These are phyloP conservation scores for Carex pumila DNA, from an alignment of 176 grass and related monocot species.

Conservation along the genomic window DNA sequence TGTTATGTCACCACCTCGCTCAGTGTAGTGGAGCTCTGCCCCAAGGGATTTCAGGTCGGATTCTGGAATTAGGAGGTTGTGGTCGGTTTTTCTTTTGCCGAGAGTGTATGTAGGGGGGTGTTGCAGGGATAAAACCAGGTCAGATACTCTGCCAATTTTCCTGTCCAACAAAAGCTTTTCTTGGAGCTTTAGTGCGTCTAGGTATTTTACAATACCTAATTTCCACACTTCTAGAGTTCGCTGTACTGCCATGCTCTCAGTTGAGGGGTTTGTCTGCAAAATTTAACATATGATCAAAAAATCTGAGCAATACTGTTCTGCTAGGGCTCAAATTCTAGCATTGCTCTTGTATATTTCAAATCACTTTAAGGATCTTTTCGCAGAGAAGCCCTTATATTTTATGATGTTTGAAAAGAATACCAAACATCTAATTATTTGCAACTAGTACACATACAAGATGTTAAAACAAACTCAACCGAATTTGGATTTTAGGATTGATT, in stretches of 20 bases:
- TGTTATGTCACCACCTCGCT: slow-evolving; percentile 82
- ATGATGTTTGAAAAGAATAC: neutral
- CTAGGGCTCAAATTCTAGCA: neutral
- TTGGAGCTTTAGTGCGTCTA: slow-evolving; percentile 76
- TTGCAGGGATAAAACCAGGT: slow-evolving; percentile 69
- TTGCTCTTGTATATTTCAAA: neutral
- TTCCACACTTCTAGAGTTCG: slow-evolving; percentile 59
- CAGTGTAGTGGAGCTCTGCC: slow-evolving; percentile 67
- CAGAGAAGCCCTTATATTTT: neutral
- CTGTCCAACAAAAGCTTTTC: slow-evolving; percentile 63
- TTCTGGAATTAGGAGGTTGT: slow-evolving; percentile 57
- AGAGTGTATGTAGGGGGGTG: slow-evolving; percentile 90
- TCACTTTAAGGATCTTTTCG: neutral
- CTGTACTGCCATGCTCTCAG: slow-evolving; percentile 17
- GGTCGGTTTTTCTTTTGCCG: slow-evolving; percentile 69
- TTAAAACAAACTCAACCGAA: too few species aligned
- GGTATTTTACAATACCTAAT: slow-evolving; percentile 57
- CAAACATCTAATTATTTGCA: too few species aligned
- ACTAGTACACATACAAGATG: too few species aligned
- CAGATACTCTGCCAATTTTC: slow-evolving; percentile 42
- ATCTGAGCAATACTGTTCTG: neutral
- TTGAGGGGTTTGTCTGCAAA: neutral
- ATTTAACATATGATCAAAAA: neutral
- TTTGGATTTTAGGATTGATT: too few species aligned
- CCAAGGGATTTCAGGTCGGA: slow-evolving; percentile 48